Evolutionary conservation across 1,284 basidiomycete species (phyloP).

Genomic region (Lignosus rhinocerotis): DNA sequence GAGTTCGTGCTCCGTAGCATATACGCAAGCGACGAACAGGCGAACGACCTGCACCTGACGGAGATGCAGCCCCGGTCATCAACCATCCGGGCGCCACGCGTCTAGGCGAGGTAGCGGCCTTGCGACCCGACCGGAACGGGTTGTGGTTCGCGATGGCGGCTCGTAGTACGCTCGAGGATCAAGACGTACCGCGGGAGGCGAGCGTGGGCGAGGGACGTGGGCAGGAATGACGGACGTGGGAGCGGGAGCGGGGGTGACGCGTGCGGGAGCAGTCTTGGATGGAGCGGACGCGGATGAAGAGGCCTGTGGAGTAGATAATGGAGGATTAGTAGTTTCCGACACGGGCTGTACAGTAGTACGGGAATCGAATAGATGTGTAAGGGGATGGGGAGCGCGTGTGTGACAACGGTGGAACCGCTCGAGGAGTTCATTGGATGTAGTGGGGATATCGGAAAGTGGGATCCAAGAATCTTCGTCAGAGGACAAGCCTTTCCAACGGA

Average conservation of each 20-base stretch:
- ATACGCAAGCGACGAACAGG: too few species aligned
- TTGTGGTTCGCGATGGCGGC: slow-evolving; percentile 12
- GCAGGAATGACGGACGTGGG: not conserved
- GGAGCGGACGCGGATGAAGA: too few species aligned
- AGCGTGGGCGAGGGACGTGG: not conserved
- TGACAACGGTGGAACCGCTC: not conserved
- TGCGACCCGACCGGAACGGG: slow-evolving; percentile 10
- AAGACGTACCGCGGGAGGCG: not conserved
- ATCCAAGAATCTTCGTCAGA: slow-evolving; percentile 33
- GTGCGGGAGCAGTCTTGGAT: not conserved
- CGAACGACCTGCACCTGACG: too few species aligned
- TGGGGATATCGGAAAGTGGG: slow-evolving; percentile 35
- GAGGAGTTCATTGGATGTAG: not conserved
- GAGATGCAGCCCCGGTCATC: not conserved
- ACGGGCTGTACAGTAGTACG: not conserved
- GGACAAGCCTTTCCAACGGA: slow-evolving; percentile 26
- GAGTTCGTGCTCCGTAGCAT: too few species aligned
- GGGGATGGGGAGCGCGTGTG: not conserved
- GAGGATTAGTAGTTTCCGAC: not conserved
- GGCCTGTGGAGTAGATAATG: too few species aligned
- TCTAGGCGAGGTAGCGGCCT: slow-evolving; percentile 7
- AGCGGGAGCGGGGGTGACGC: not conserved
- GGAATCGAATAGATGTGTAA: not conserved
- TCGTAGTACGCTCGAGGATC: slow-evolving; percentile 8
- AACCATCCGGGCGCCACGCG: slow-evolving; percentile 7